Percentiles rank a stretch among this genome's conserved stretches.
Conservation (phyloP, 2,329 filamentous ascomycete species). For the Neofusicoccum kwambonambiense region DNA sequence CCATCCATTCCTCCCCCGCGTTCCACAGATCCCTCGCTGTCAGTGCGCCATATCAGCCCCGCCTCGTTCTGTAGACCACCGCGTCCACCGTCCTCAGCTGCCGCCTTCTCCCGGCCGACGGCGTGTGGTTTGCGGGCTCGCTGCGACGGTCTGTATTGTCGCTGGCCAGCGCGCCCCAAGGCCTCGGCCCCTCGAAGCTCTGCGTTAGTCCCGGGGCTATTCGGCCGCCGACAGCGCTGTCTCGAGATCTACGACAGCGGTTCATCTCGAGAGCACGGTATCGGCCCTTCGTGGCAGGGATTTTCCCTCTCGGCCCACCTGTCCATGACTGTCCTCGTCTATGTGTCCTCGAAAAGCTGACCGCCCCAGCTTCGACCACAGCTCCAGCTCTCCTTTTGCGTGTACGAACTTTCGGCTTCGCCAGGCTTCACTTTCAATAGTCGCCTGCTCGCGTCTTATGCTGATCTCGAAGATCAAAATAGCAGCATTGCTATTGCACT, state of each 20-base stretch:
- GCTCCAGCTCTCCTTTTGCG: too few relatives aligned
- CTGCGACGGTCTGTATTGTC: background rate
- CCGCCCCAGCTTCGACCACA: too few relatives aligned
- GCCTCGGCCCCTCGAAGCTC: background rate
- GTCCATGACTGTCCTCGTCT: background rate
- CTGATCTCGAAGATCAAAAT: background rate
- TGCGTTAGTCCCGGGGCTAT: background rate
- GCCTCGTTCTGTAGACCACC: too few relatives aligned
- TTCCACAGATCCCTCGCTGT: background rate
- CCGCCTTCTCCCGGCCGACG: too few relatives aligned
- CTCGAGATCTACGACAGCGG: background rate
- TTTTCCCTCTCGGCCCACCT: background rate
- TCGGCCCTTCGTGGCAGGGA: background rate
- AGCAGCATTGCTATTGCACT: background rate
- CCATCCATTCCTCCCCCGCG: background rate
- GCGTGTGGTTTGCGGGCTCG: too few relatives aligned
- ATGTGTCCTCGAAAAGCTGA: too few relatives aligned
- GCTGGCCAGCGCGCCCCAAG: background rate
- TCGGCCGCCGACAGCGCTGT: background rate
- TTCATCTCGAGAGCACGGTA: background rate
- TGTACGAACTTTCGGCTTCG: too few relatives aligned
- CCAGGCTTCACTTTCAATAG: background rate
- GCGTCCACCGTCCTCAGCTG: too few relatives aligned
- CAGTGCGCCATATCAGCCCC: background rate
- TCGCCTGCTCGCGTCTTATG: background rate